phyloP scores from a whole-genome alignment of 2,329 filamentous ascomycete genomes.

The Pestalotiopsis sp. region DNA sequence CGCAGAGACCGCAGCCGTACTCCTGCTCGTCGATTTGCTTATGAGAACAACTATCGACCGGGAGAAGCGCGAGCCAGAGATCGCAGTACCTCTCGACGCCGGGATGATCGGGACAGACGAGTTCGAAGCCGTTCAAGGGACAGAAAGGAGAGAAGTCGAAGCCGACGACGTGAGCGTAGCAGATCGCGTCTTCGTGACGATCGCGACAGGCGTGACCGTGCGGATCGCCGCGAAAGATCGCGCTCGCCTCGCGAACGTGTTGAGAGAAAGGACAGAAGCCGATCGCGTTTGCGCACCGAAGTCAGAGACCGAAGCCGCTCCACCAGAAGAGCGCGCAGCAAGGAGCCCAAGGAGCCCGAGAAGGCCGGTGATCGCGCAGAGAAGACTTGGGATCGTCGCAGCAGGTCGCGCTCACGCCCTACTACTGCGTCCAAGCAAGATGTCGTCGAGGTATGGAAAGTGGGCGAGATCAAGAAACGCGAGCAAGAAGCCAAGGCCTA shows the following conservation, averaged over 20 bases:
- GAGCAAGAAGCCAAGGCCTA: conserved; percentile 68
- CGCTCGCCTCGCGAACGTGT: conserved; percentile 31
- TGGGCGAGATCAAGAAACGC: conserved; percentile 62
- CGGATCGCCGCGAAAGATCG: conserved; percentile 30
- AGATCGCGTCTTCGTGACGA: conserved; percentile 31
- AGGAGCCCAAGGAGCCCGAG: conserved; percentile 22
- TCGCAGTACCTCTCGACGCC: conserved; percentile 28
- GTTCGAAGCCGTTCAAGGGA: conserved; percentile 24
- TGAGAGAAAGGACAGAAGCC: conserved; percentile 31
- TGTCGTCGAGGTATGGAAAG: conserved; percentile 57
- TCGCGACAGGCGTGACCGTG: conserved; percentile 29
- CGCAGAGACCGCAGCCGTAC: conserved; percentile 6
- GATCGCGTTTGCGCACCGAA: conserved; percentile 24
- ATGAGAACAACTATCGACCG: conserved; percentile 33
- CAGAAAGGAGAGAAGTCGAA: conserved; percentile 5
- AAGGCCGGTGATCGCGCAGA: conserved; percentile 21
- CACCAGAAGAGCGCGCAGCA: conserved; percentile 22
- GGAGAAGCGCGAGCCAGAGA: conserved; percentile 23
- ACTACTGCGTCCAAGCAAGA: conserved; percentile 41
- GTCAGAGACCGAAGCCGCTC: conserved; percentile 25
- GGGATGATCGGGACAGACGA: conserved; percentile 26
- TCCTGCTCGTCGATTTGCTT: conserved; percentile 4
- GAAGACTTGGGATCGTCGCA: conserved; percentile 38
- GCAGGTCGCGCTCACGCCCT: conserved; percentile 44
- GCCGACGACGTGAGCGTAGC: conserved; percentile 27